These are phyloP conservation scores for Pseudozyma sp. DNA, from an alignment of 1,284 basidiomycete genomes.

Conservation along the genomic window DNA sequence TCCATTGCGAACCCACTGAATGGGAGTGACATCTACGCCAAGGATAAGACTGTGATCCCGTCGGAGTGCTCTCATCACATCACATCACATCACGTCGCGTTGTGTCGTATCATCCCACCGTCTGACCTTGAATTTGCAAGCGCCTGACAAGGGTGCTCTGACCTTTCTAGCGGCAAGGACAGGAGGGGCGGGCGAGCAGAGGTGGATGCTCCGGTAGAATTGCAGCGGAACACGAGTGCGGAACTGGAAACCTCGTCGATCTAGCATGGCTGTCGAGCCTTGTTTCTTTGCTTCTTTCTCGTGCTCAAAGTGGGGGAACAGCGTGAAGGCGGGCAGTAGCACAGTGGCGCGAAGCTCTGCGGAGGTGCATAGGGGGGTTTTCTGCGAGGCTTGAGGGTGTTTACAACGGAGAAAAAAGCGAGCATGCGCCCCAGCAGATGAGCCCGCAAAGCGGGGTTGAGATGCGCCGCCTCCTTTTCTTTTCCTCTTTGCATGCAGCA, in stretches of 20 bases:
- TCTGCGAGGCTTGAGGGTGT: not conserved
- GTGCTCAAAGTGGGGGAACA: constrained; percentile 12
- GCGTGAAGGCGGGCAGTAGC: not conserved
- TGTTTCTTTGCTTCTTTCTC: not conserved
- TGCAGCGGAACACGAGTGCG: constrained; percentile 5
- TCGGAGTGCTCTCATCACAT: constrained; percentile 1
- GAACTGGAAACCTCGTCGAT: constrained; percentile 23
- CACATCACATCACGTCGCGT: not conserved
- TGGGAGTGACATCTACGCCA: not conserved
- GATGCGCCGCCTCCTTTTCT: too few relatives aligned
- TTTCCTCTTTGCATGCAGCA: not conserved
- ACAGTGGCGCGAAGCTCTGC: not conserved
- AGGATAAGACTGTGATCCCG: not conserved
- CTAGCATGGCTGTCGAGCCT: constrained; percentile 23
- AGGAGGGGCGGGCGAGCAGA: constrained; percentile 10
- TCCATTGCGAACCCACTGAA: too few relatives aligned
- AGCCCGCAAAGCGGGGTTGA: too few relatives aligned
- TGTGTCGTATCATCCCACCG: not conserved
- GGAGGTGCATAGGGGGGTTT: not conserved
- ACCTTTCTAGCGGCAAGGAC: not conserved
- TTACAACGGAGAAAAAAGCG: not conserved
- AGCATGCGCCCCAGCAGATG: too few relatives aligned
- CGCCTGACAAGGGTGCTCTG: not conserved
- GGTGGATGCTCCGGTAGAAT: not conserved
- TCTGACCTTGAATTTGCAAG: not conserved